Percentiles rank a stretch among this genome's conserved stretches.
Conservation (phyloP, 2,329 filamentous ascomycete species). For the Colletotrichum neosansevieriae region DNA sequence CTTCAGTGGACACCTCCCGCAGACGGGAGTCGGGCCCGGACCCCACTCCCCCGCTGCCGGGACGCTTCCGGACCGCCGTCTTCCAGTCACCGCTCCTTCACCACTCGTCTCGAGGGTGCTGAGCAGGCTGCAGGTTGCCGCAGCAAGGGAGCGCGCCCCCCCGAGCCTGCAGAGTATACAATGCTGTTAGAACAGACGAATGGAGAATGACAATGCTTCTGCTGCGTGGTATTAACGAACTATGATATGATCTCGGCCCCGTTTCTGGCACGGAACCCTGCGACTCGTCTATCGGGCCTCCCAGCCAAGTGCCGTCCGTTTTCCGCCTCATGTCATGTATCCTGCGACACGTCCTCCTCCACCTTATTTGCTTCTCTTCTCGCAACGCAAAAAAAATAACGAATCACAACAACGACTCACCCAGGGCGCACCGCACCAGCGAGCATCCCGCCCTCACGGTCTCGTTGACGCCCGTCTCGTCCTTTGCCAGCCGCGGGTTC, state of each 20-base stretch:
- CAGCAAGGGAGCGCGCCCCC: too few species aligned
- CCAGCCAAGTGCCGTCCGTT: neutral
- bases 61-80: conserved; percentile 11
- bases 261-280: neutral
- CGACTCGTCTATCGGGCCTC: neutral
- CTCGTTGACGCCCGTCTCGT: conserved; percentile 77
- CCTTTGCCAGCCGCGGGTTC: conserved; percentile 77
- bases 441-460: conserved; percentile 93
- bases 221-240: conserved; percentile 1
- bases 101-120: too few species aligned
- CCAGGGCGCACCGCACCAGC: conserved; percentile 89
- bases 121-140: too few species aligned
- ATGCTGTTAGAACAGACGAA: fast-evolving
- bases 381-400: too few species aligned
- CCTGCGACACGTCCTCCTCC: neutral
- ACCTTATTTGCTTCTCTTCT: neutral
- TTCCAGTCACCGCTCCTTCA: conserved; percentile 8
- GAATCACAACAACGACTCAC: conserved; percentile 83
- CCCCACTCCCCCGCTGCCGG: conserved; percentile 15
- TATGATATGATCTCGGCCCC: neutral
- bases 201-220: neutral
- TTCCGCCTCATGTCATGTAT: neutral
- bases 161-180: neutral
- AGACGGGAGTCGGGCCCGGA: neutral
- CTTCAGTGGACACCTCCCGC: neutral